Evolutionary conservation across 2,329 filamentous ascomycete genomes (phyloP).

Genomic region (Arachnopeziza araneosa): DNA sequence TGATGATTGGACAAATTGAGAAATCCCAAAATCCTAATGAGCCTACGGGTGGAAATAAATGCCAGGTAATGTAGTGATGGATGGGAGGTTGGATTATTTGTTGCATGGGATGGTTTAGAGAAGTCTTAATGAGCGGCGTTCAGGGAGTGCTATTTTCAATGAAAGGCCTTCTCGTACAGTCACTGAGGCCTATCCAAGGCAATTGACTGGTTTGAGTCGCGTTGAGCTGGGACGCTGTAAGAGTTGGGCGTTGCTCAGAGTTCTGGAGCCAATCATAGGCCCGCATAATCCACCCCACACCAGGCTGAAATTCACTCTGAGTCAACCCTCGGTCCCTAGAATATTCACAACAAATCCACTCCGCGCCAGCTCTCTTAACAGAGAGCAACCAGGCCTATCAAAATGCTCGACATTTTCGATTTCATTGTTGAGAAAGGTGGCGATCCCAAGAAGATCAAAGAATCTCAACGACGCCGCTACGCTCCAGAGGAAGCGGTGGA

Average conservation of each 20-base stretch:
- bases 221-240: no score
- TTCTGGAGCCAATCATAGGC: neutral
- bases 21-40: conserved; percentile 88
- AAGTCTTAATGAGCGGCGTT: conserved; percentile 1
- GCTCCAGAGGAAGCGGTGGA: conserved; percentile 82
- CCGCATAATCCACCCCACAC: neutral
- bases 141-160: conserved; percentile 3
- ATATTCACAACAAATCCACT: neutral
- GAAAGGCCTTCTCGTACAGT: neutral
- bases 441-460: conserved; percentile 84
- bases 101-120: neutral
- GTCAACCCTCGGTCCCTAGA: neutral
- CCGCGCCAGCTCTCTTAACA: neutral
- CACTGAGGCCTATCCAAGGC: neutral
- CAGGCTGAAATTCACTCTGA: neutral
- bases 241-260: no score
- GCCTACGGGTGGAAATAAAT: conserved; percentile 75
- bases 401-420: conserved; percentile 72
- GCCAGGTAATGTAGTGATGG: conserved; percentile 65
- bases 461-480: conserved; percentile 79
- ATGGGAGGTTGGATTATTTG: neutral
- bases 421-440: conserved; percentile 85
- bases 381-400: neutral
- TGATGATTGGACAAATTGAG: conserved; percentile 92
- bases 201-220: neutral